Base-by-base conservation (phyloP, 164 flowering plant species). In the Magnolia officinalis region DNA sequence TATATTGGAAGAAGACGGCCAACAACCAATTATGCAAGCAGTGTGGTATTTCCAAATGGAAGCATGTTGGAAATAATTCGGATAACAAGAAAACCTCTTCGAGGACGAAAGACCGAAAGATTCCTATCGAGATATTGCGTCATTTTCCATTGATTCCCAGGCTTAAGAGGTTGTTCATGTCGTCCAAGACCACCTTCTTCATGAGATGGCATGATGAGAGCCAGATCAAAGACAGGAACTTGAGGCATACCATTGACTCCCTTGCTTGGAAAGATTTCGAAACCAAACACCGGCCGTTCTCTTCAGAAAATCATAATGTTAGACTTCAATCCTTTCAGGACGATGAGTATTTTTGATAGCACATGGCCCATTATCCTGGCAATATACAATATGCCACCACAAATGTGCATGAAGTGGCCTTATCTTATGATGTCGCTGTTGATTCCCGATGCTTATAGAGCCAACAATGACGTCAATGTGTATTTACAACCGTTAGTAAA, bases 271-370 rank as follows among this genome's bases (percentile, higher is more conserved):
- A 55, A 55, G 18, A 55, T 55, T 11, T 55, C 3, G 19, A 55
- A 1, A 2, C 11, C 10, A 2, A 11, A 55, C 3, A 55, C 18
- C 61, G 2, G 18, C 10, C 4, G 10, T 55, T 55, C 18, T 11
- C 18, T 55, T 55, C 61, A 8, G 45, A 37, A 3, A 37, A 37
- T 37, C 45, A 37, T 37, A 37, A 37, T 37, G 45, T 37, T 37
- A 37, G 78, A 82, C 1, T 73, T 78, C 29, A 83, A 74, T 21
- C 86, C 80, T 1, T 78, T 75, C 52, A 21, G 61, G 18, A 55
- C 18, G 2, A 55, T 16, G 0, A 16, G 61, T 16, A 55, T 11
- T 11, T 11, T 2, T 55, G 1, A 55, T 55, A 55, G 61, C 1
- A 55, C 13, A 11, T 55, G 61, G 61, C 61, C 13, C 13, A 11